Percentiles rank a stretch among this genome's conserved stretches.
Conservation (phyloP, 192 early-diverging fungal genomes). For the Coemansia reversa region DNA sequence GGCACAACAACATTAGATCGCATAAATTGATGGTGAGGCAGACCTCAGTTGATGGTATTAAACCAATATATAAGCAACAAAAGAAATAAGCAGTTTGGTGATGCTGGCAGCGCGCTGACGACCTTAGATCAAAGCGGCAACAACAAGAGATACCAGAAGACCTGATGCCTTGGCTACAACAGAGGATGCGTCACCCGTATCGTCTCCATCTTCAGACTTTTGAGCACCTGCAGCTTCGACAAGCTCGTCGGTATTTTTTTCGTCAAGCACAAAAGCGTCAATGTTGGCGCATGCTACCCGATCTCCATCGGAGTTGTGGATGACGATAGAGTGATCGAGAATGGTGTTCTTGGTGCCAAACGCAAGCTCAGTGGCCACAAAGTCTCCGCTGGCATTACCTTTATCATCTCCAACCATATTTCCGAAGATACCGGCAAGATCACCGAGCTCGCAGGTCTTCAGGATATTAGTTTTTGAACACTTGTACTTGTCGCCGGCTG, state of each 20-base stretch:
- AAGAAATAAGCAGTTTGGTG: no score
- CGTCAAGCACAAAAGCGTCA: slow-evolving; percentile 30
- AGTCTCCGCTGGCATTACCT: slow-evolving; percentile 8
- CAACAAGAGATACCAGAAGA: not conserved
- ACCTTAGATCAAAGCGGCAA: not conserved
- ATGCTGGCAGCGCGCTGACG: no score
- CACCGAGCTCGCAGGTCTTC: slow-evolving; percentile 59
- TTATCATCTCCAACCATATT: slow-evolving; percentile 41
- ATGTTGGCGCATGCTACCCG: slow-evolving; percentile 62
- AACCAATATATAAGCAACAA: no score
- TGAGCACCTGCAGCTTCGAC: slow-evolving; percentile 1
- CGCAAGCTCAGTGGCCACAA: slow-evolving; percentile 32
- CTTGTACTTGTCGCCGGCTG: slow-evolving; percentile 26
- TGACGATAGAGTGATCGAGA: slow-evolving; percentile 59
- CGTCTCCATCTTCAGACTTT: not conserved
- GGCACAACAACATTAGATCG: no score
- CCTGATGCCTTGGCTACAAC: slow-evolving; percentile 8
- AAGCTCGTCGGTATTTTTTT: slow-evolving; percentile 1
- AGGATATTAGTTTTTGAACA: slow-evolving; percentile 23
- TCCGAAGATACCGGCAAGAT: slow-evolving; percentile 59
- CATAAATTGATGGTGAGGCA: no score
- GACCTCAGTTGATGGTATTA: no score
- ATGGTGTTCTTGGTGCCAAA: slow-evolving; percentile 52
- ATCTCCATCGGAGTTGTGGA: slow-evolving; percentile 54
- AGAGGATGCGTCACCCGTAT: not conserved